Evolutionary conservation across 2,329 filamentous ascomycete genomes (phyloP).

Genomic region (Aspergillus brasiliensis): DNA sequence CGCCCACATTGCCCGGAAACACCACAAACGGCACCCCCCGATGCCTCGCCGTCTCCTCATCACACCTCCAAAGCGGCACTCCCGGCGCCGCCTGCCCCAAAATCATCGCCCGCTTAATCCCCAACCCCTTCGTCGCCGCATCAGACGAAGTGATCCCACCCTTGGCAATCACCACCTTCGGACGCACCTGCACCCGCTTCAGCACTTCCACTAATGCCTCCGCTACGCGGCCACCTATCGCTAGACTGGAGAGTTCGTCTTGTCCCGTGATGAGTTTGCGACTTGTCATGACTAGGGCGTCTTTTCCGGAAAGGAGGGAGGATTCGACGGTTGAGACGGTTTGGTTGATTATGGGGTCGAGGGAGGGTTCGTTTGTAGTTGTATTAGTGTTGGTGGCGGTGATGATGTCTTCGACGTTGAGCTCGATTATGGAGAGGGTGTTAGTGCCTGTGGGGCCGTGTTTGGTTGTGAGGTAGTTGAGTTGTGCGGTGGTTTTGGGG

Average conservation of each 20-base stretch:
- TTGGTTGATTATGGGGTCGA: slow-evolving; percentile 14
- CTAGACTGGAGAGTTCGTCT: slow-evolving; percentile 55
- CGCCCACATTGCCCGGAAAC: slow-evolving; percentile 61
- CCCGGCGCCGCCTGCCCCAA: slow-evolving; percentile 61
- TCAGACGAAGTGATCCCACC: slow-evolving; percentile 64
- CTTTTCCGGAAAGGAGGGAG: slow-evolving; percentile 49
- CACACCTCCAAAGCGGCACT: slow-evolving; percentile 61
- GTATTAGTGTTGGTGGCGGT: slow-evolving; percentile 28
- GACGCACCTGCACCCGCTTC: slow-evolving; percentile 49
- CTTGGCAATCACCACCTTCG: slow-evolving; percentile 61
- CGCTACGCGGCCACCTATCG: slow-evolving; percentile 58
- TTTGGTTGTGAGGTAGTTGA: slow-evolving; percentile 46
- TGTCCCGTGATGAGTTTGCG: slow-evolving; percentile 53
- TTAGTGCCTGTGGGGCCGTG: slow-evolving; percentile 36
- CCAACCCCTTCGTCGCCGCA: slow-evolving; percentile 59
- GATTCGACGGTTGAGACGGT: slow-evolving; percentile 35
- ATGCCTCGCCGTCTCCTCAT: slow-evolving; percentile 55
- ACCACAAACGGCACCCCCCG: slow-evolving; percentile 58
- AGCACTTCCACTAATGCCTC: slow-evolving; percentile 55
- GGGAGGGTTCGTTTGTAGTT: no score
- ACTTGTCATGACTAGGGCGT: slow-evolving; percentile 63
- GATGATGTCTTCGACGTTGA: slow-evolving; percentile 54
- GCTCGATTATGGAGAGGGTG: slow-evolving; percentile 49
- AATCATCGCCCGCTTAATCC: slow-evolving; percentile 57
- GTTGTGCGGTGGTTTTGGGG: slow-evolving; percentile 60